Conservation (phyloP, 139 green algal species). For the Nannochloris sp. region DNA sequence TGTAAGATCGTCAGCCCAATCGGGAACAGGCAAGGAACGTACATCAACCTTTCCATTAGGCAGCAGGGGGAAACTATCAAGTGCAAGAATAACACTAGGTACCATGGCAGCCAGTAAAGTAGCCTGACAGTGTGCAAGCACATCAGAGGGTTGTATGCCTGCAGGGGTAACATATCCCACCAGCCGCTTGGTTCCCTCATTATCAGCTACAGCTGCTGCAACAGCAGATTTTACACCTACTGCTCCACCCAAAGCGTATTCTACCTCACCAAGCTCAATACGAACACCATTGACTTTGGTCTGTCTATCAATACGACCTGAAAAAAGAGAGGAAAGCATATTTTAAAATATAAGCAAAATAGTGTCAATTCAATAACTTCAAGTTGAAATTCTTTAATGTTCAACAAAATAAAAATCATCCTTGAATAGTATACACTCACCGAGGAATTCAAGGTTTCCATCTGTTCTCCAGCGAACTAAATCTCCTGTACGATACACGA, state of each 20-base stretch:
- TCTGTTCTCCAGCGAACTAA: constrained; percentile 25
- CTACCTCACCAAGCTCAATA: constrained; percentile 54
- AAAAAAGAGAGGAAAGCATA: no score
- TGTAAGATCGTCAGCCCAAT: not conserved
- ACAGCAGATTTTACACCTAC: not conserved
- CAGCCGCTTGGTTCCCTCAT: not conserved
- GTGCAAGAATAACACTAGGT: constrained; percentile 12
- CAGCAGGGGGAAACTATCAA: constrained; percentile 11
- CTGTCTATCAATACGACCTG: constrained; percentile 40
- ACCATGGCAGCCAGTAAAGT: constrained; percentile 12
- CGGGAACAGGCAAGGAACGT: not conserved
- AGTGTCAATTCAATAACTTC: no score
- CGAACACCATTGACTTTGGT: constrained; percentile 50
- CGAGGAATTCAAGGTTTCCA: constrained; percentile 36
- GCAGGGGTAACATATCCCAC: constrained; percentile 12
- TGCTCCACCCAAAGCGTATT: constrained; percentile 18
- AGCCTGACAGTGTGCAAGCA: not conserved
- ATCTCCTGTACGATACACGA: constrained; percentile 30
- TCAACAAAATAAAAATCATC: no score
- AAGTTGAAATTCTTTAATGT: no score
- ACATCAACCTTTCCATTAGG: constrained; percentile 19
- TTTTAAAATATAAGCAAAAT: no score
- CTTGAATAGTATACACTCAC: no score
- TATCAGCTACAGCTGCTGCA: not conserved
- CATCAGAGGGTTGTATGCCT: not conserved